These are phyloP conservation scores for Gymnopilus dilepis DNA, from an alignment of 768 basidiomycete genomes.

Conservation along the genomic window DNA sequence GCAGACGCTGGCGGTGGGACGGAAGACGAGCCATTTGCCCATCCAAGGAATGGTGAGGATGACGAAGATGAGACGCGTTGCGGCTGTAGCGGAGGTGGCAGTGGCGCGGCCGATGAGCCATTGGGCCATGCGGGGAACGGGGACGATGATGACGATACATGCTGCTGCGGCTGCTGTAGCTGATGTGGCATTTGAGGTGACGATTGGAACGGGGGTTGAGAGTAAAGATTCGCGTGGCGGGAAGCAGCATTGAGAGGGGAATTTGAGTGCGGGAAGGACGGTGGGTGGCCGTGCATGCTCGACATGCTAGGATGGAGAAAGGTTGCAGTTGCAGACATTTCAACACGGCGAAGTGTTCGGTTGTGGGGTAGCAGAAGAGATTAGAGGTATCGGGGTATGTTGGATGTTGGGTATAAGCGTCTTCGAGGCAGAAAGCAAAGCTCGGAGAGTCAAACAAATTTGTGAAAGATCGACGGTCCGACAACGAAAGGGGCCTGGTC, in stretches of 20 bases:
- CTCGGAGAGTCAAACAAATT: neutral
- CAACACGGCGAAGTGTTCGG: neutral
- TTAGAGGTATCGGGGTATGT: neutral
- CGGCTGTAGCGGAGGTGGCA: neutral
- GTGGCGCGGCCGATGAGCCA: neutral
- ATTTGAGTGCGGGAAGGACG: neutral
- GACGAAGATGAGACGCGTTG: neutral
- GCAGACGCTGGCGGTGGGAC: neutral
- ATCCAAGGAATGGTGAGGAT: neutral
- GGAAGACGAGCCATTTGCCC: neutral
- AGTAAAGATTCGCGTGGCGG: neutral
- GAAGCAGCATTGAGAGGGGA: neutral
- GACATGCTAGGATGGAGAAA: neutral
- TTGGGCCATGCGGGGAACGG: neutral
- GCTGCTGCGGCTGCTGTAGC: too few relatives aligned
- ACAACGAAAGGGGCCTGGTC: neutral
- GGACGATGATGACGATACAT: too few relatives aligned
- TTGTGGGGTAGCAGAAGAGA: neutral
- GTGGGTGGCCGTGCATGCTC: neutral
- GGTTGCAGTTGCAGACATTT: neutral
- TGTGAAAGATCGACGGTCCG: neutral
- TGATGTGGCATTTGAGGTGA: neutral
- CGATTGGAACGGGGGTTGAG: too few relatives aligned
- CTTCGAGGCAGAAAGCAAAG: neutral
- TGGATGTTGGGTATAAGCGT: neutral